These are phyloP conservation scores for Scheffersomyces stipitis DNA, from an alignment of 805 yeast species.

Conservation along the genomic window DNA sequence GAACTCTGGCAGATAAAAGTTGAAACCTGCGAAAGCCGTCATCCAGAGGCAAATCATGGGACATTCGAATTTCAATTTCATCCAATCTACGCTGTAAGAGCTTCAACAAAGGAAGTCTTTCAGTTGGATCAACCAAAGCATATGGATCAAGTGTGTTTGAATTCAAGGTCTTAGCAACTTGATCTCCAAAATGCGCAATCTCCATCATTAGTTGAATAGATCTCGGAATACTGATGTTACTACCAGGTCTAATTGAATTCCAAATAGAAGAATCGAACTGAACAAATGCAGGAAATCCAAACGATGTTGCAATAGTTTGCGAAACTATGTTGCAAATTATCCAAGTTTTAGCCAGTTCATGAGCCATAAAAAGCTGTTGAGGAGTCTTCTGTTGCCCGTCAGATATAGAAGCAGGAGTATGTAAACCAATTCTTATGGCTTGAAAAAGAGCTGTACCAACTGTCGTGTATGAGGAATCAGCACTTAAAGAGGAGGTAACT, in stretches of 20 bases:
- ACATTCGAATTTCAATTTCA: conserved; percentile 64
- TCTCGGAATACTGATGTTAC: conserved; percentile 49
- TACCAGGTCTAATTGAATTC: conserved; percentile 50
- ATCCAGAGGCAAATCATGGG: conserved; percentile 35
- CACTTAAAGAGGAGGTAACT: conserved; percentile 86
- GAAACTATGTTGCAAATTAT: conserved; percentile 87
- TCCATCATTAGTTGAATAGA: conserved; percentile 76
- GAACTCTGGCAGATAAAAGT: conserved; percentile 74
- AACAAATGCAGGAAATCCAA: conserved; percentile 93
- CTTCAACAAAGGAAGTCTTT: conserved; percentile 71
- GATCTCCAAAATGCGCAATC: conserved; percentile 83
- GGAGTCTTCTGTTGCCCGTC: conserved; percentile 4
- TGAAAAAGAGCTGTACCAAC: conserved; percentile 91
- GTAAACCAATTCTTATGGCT: conserved; percentile 89
- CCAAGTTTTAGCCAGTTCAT: conserved; percentile 90
- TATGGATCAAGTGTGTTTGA: conserved; percentile 65
- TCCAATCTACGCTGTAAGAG: conserved; percentile 72
- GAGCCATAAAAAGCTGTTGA: conserved; percentile 47
- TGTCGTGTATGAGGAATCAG: conserved; percentile 95
- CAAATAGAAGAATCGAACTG: conserved; percentile 74
- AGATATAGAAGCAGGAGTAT: conserved; percentile 48
- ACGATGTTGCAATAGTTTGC: conserved; percentile 85
- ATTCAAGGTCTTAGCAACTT: conserved; percentile 73
- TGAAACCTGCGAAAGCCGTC: conserved; percentile 74
- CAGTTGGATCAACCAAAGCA: conserved; percentile 65